Evolutionary conservation across 164 flowering plant genomes (phyloP).

Genomic region (Umbellularia californica): DNA sequence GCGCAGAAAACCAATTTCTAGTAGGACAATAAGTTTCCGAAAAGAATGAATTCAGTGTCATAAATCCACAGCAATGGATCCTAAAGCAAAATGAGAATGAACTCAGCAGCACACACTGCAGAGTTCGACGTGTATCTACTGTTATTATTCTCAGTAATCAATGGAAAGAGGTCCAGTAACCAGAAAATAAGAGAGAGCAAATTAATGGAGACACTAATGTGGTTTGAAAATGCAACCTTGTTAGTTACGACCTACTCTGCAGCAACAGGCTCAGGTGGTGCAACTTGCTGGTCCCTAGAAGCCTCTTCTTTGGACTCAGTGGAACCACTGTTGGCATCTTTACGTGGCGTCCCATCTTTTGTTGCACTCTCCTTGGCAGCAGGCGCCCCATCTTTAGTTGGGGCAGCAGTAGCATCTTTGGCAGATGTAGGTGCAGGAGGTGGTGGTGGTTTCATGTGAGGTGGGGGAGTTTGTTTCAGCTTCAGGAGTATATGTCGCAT

Average conservation of each 20-base stretch:
- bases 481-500: conserved; percentile 79
- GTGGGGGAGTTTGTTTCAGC: conserved; percentile 86
- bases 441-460: conserved; percentile 86
- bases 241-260: not conserved
- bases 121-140: not conserved
- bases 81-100: conserved; percentile 7
- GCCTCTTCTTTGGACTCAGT: conserved; percentile 27
- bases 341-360: not conserved
- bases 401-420: conserved; percentile 31
- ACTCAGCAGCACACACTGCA: not conserved
- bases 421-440: conserved; percentile 38
- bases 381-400: conserved; percentile 28
- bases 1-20: not conserved
- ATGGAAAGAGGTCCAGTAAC: not conserved
- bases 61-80: conserved; percentile 13
- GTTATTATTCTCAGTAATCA: conserved; percentile 24
- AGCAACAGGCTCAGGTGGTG: conserved; percentile 31
- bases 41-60: conserved; percentile 9
- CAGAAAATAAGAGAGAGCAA: not conserved
- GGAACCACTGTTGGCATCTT: conserved; percentile 6
- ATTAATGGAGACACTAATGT: conserved; percentile 8
- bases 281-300: conserved; percentile 29
- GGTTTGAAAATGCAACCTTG: not conserved
- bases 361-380: not conserved
- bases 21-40: not conserved